Evolutionary conservation across 179 eudicot species (phyloP).

Genomic region (Actinidia chinensis): DNA sequence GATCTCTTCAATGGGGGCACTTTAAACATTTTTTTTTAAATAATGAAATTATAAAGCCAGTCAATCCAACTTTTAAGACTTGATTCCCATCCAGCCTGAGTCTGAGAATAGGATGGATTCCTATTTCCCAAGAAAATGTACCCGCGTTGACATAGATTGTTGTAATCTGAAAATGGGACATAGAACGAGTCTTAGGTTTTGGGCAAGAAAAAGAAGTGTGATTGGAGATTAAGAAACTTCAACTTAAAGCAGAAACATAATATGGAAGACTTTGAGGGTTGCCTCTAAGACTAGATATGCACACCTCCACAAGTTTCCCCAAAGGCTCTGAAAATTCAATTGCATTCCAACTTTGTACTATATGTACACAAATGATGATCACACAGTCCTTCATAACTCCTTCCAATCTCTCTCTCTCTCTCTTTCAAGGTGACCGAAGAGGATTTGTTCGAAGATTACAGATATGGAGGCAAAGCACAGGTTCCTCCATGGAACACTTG

Average conservation of each 20-base stretch:
- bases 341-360: constrained; percentile 38
- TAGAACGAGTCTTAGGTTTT: not conserved
- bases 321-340: constrained; percentile 25
- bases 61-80: too few relatives aligned
- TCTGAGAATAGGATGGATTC: too few relatives aligned
- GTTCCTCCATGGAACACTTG: constrained; percentile 90
- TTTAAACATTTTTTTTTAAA: too few relatives aligned
- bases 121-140: not conserved
- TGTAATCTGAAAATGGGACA: not conserved
- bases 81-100: too few relatives aligned
- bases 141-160: not conserved
- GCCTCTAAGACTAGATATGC: constrained; percentile 48
- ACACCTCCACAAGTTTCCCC: constrained; percentile 45
- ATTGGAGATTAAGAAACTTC: constrained; percentile 34
- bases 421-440: not conserved
- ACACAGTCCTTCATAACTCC: not conserved
- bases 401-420: not conserved
- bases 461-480: constrained; percentile 51
- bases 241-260: constrained; percentile 45
- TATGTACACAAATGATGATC: not conserved
- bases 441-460: not conserved
- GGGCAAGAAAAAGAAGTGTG: not conserved
- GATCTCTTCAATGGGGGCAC: too few relatives aligned
- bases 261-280: constrained; percentile 30
- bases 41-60: too few relatives aligned